Evolutionary conservation across 2,329 filamentous ascomycete species (phyloP), one percentile per base, ranked within the genome.

Genomic region (Aureobasidium melanogenum): DNA sequence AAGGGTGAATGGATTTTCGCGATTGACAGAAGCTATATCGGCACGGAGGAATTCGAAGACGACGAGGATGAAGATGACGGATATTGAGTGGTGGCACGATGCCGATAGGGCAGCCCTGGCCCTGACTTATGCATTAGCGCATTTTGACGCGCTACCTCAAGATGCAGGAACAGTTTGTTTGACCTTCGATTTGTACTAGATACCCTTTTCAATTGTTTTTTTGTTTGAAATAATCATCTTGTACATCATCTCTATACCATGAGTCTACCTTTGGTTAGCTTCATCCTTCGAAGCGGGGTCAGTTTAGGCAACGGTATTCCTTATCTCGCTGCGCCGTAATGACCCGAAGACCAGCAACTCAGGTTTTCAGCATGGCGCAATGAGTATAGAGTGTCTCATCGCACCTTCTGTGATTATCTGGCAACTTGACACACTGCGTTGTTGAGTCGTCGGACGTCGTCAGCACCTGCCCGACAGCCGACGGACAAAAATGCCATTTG

Each of bases 1-100:
- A 96, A 97, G 79, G 87, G 92, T 67, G 94, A 97, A 73, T 99
- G 94, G 94, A 96, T 99, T 67, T 83, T 95, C 74, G 88, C 88
- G 69, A 91, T 99, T 67, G 94, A 99, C 74, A 88, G 96, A 78
- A 89, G 87, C 66, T 86, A 82, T 72, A 84, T 85, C 28, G 55
- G 55, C 1, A 44, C 43, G 5, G 36, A 58, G 10, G 41, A 24
- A 1, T 48, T 58, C 26, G 55, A 58, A 9, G 55, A 58, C 6
- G 54, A 57, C 10, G 55, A 48, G 32, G 44, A 58, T 14, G 55
- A 58, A 17, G 55, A 58, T 26, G 34, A 52, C 19, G 12, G 50
- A 10, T 52, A 38, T 28, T 39, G 8, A 39, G 9, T n/a, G 19
- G 30, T 15, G 19, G 15, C 26, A 8, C 30, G 7, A 24, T 12